Conservation (phyloP, 495 filamentous ascomycete genomes). For the Tuber brumale region DNA sequence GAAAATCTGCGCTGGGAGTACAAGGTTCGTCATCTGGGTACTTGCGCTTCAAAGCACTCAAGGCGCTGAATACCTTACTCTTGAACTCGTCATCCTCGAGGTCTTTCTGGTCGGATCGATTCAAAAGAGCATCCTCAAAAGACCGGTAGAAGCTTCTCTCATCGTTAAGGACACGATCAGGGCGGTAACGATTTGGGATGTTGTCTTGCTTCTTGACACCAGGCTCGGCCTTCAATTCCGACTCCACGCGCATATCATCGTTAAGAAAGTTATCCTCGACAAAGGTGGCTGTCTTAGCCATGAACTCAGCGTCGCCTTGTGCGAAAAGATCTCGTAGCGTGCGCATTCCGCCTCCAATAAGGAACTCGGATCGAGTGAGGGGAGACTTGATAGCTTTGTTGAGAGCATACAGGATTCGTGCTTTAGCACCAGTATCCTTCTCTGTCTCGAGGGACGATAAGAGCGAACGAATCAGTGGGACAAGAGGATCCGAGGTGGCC, state of each 20-base stretch:
- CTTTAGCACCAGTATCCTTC: constrained; percentile 35
- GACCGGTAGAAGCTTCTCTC: constrained; percentile 30
- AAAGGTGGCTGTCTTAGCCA: constrained; percentile 49
- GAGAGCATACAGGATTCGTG: constrained; percentile 41
- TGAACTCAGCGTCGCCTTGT: constrained; percentile 46
- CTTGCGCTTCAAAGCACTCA: constrained; percentile 33
- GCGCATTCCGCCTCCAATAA: constrained; percentile 30
- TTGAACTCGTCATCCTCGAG: constrained; percentile 23
- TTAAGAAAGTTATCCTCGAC: constrained; percentile 57
- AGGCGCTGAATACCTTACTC: constrained; percentile 30
- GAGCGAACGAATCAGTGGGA: constrained; percentile 40
- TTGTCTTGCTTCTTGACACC: constrained; percentile 26
- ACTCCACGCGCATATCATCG: constrained; percentile 51
- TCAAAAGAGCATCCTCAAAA: constrained; percentile 29
- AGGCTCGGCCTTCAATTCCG: constrained; percentile 2
- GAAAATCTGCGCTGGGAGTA: constrained; percentile 22
- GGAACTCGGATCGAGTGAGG: constrained; percentile 28
- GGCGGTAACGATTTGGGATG: constrained; percentile 21
- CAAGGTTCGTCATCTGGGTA: constrained; percentile 25
- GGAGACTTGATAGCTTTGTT: constrained; percentile 35
- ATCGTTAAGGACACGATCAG: constrained; percentile 20
- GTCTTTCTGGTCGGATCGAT: constrained; percentile 10
- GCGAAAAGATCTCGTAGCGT: constrained; percentile 52
- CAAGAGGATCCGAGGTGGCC: constrained; percentile 45
- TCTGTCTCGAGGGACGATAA: constrained; percentile 29